Evolutionary conservation across 2,329 filamentous ascomycete genomes (phyloP).

Genomic region (Penicillium expansum): DNA sequence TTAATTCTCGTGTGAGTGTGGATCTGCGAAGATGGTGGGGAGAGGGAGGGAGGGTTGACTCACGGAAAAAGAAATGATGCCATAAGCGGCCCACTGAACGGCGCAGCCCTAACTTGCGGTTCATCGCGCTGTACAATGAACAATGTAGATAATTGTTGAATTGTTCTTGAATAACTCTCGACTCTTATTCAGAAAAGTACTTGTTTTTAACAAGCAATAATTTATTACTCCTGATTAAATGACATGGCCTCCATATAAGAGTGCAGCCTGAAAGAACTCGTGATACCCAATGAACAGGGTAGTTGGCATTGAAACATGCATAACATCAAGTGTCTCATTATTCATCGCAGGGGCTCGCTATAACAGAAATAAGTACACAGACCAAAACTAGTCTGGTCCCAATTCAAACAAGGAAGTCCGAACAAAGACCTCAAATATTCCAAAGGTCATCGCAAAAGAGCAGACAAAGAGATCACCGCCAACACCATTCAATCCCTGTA

Average conservation of each 20-base stretch:
- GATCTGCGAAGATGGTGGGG: constrained; percentile 28
- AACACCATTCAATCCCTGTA: constrained; percentile 17
- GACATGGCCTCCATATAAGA: not conserved
- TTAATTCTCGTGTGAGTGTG: constrained; percentile 21
- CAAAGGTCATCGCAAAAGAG: not conserved
- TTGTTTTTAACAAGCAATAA: not conserved
- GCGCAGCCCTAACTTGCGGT: constrained; percentile 26
- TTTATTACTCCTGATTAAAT: not conserved
- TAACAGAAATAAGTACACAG: constrained; percentile 14
- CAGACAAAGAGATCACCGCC: constrained; percentile 14
- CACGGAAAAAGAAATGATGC: constrained; percentile 34
- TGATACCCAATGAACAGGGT: constrained; percentile 1
- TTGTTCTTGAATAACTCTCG: not conserved
- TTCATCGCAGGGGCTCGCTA: constrained; percentile 24
- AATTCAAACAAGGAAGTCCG: constrained; percentile 13
- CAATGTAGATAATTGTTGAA: not conserved
- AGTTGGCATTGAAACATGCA: constrained; percentile 14
- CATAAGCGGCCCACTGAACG: constrained; percentile 31
- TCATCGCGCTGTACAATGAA: not conserved
- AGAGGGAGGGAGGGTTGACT: constrained; percentile 30
- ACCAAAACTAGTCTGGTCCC: constrained; percentile 3
- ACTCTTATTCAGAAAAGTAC: not conserved
- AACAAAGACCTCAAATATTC: constrained; percentile 1
- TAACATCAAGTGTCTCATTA: constrained; percentile 23
- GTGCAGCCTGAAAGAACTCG: constrained; percentile 1